Percentiles rank a stretch among this genome's conserved stretches.
These are phyloP conservation scores for Sorghum bicolor DNA, from an alignment of 176 grass and related monocot species.

Conservation along the genomic window DNA sequence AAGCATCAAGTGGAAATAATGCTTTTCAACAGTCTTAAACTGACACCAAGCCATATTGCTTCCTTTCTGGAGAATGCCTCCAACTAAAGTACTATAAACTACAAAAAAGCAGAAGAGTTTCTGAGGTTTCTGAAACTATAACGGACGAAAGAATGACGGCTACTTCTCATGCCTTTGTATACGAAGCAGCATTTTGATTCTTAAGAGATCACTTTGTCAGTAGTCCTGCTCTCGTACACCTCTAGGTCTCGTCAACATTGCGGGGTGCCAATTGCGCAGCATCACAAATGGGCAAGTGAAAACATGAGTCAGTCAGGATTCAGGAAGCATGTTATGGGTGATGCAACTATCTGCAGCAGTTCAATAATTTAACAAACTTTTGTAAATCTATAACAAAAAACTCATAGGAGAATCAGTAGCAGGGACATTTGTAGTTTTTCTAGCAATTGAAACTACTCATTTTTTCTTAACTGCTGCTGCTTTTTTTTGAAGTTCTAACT, in stretches of 20 bases:
- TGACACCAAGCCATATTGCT: background rate
- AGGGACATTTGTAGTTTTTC: background rate
- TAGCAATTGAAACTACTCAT: background rate
- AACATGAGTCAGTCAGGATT: background rate
- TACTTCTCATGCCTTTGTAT: background rate
- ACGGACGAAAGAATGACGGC: background rate
- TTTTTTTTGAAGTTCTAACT: background rate
- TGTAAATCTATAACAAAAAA: background rate
- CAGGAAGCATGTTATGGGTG: background rate
- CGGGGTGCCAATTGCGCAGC: background rate
- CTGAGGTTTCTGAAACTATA: background rate
- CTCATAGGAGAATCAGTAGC: background rate
- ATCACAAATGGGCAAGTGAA: background rate
- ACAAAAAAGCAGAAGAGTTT: background rate
- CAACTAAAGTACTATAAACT: background rate
- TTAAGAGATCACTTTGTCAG: background rate
- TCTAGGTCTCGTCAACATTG: background rate
- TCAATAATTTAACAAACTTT: background rate
- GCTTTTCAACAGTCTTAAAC: background rate
- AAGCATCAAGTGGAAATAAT: background rate
- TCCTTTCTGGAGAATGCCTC: background rate
- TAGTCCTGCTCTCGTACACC: background rate
- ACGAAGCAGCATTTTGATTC: background rate
- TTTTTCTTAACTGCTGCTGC: background rate
- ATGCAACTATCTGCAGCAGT: background rate